These are phyloP conservation scores for Solanum corneliomulleri DNA, from an alignment of 257 asterid genomes.

Conservation along the genomic window DNA sequence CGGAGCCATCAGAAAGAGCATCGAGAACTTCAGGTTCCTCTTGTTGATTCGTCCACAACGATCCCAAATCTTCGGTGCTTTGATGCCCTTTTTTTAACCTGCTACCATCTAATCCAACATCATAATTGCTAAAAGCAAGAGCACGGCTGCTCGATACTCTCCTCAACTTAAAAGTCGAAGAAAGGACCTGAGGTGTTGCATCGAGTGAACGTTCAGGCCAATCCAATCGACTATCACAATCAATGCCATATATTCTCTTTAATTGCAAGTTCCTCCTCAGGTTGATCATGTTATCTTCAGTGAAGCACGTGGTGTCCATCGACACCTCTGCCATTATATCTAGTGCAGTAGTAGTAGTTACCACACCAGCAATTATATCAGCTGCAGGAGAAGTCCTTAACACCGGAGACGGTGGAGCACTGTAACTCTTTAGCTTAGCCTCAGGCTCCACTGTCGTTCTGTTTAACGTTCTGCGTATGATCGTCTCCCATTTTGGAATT, in stretches of 20 bases:
- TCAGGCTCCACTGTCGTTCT: conserved; percentile 38
- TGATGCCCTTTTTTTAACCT: conserved; percentile 46
- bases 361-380: conserved; percentile 56
- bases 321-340: conserved; percentile 56
- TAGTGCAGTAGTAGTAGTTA: conserved; percentile 26
- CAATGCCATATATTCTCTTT: conserved; percentile 9
- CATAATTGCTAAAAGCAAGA: conserved; percentile 1
- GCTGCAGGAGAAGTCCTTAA: conserved; percentile 61
- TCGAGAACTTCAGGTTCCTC: conserved; percentile 32
- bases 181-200: conserved; percentile 36
- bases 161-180: conserved; percentile 39
- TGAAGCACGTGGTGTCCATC: not conserved
- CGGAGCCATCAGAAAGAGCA: conserved; percentile 35
- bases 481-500: conserved; percentile 11
- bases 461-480: conserved; percentile 7
- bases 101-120: conserved; percentile 10
- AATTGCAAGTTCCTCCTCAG: conserved; percentile 50
- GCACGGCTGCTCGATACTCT: conserved; percentile 61
- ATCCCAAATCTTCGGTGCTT: conserved; percentile 51
- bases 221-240: conserved; percentile 27
- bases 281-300: conserved; percentile 7
- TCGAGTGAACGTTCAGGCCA: conserved; percentile 56
- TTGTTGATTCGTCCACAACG: conserved; percentile 28
- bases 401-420: conserved; percentile 81
- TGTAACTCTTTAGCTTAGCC: conserved; percentile 60